Conservation (phyloP, 139 green algal species). For the Coelastrella sp. region DNA sequence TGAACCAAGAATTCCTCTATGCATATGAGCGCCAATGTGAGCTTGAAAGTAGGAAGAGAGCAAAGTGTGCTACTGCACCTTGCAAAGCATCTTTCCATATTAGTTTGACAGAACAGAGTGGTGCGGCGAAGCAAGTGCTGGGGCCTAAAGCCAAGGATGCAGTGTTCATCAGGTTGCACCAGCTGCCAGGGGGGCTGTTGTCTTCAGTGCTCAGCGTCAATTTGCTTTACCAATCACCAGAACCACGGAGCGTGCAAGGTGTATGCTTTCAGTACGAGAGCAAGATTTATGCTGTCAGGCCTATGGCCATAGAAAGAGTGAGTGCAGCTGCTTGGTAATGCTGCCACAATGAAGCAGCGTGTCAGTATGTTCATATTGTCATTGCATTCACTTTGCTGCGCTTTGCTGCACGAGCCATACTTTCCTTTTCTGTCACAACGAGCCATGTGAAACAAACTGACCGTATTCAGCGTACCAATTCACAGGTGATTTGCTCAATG, state of each 20-base stretch:
- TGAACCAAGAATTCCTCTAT: neutral
- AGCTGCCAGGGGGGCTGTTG: neutral
- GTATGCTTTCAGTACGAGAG: neutral
- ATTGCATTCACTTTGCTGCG: too few species aligned
- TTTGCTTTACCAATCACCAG: too few species aligned
- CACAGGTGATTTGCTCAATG: constrained; percentile 24
- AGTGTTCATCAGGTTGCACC: neutral
- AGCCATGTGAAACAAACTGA: neutral
- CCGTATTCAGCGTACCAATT: neutral
- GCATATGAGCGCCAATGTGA: neutral
- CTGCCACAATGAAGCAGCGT: too few species aligned
- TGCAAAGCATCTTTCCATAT: constrained; percentile 10
- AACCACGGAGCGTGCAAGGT: neutral
- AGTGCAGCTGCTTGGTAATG: too few species aligned
- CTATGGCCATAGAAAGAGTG: too few species aligned
- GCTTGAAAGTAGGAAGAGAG: neutral
- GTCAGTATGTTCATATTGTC: too few species aligned
- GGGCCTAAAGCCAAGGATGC: constrained; percentile 19
- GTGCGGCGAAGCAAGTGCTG: neutral
- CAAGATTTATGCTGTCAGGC: neutral
- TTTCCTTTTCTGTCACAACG: neutral
- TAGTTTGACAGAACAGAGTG: neutral
- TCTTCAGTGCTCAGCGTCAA: neutral
- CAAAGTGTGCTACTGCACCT: neutral
- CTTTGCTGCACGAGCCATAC: neutral